phyloP scores from a whole-genome alignment of 192 early-diverging fungal genomes.

The Coemansia sp. region DNA sequence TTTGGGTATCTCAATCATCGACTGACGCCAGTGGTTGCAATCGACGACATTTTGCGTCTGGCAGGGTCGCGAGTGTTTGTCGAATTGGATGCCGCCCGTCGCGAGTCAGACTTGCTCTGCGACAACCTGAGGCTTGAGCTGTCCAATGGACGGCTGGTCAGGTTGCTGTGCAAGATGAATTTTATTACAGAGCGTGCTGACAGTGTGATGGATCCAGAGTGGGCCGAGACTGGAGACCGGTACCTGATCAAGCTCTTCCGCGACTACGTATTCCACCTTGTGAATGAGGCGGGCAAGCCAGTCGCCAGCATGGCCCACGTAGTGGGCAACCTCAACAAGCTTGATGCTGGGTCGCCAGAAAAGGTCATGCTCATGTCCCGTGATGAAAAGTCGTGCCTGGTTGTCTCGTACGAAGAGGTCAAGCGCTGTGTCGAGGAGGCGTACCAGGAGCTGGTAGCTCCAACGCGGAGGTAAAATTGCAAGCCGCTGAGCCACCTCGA shows the following conservation, averaged over 20 bases:
- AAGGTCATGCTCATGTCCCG: slow-evolving; percentile 92
- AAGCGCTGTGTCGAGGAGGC: slow-evolving; percentile 88
- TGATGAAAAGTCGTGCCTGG: slow-evolving; percentile 95
- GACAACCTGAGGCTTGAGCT: slow-evolving; percentile 78
- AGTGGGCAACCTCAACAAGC: slow-evolving; percentile 91
- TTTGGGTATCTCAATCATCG: slow-evolving; percentile 56
- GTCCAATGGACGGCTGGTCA: slow-evolving; percentile 87
- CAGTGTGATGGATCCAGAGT: slow-evolving; percentile 82
- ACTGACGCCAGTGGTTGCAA: slow-evolving; percentile 33
- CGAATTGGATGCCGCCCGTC: slow-evolving; percentile 43
- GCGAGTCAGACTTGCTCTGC: slow-evolving; percentile 76
- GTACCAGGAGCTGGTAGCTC: slow-evolving; percentile 68
- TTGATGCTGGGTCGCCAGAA: slow-evolving; percentile 94
- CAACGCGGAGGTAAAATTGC: slow-evolving; percentile 7
- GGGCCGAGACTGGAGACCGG: slow-evolving; percentile 97
- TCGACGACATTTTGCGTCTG: slow-evolving; percentile 47
- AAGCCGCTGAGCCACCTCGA: no score
- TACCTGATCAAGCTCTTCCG: slow-evolving; percentile 97
- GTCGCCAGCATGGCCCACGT: slow-evolving; percentile 92
- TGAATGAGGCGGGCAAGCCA: slow-evolving; percentile 73
- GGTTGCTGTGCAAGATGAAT: slow-evolving; percentile 86
- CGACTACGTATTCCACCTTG: slow-evolving; percentile 96
- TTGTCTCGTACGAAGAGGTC: slow-evolving; percentile 94
- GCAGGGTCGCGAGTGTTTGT: slow-evolving; percentile 41
- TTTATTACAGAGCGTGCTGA: slow-evolving; percentile 92